Evolutionary conservation across 129 eudicot genomes (phyloP).

Genomic region (Kitagawia praeruptora): DNA sequence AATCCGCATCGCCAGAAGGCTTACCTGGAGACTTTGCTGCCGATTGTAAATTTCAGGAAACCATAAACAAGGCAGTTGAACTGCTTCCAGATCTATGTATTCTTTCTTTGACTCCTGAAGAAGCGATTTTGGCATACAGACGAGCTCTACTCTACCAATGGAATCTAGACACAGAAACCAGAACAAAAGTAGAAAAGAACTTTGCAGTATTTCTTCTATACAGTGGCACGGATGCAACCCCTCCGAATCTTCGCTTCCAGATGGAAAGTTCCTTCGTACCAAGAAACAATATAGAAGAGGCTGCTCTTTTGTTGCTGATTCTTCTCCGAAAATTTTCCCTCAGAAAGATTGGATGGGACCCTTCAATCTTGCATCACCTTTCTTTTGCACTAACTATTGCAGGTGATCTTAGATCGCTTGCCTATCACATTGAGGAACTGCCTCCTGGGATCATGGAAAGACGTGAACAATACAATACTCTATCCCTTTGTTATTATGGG

Average conservation of each 20-base stretch:
- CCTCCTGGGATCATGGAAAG: slow-evolving; percentile 54
- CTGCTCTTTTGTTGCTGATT: slow-evolving; percentile 68
- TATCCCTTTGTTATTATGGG: slow-evolving; percentile 66
- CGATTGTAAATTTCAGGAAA: slow-evolving; percentile 60
- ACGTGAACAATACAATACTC: slow-evolving; percentile 42
- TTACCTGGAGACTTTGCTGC: slow-evolving; percentile 46
- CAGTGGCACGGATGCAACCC: slow-evolving; percentile 76
- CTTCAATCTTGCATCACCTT: slow-evolving; percentile 66
- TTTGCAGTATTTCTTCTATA: slow-evolving; percentile 74
- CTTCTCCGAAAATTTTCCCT: slow-evolving; percentile 38
- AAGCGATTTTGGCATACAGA: slow-evolving; percentile 58
- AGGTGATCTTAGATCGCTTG: slow-evolving; percentile 44
- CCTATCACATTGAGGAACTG: slow-evolving; percentile 61
- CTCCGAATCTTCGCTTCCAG: slow-evolving; percentile 79
- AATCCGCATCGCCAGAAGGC: slow-evolving; percentile 73
- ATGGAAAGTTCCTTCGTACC: slow-evolving; percentile 72
- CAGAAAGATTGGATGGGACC: slow-evolving; percentile 69
- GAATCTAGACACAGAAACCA: slow-evolving; percentile 63
- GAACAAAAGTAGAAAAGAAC: slow-evolving; percentile 58
- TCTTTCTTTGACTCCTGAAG: slow-evolving; percentile 51
- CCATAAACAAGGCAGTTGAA: slow-evolving; percentile 62
- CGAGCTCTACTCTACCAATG: slow-evolving; percentile 70
- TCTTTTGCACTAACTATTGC: slow-evolving; percentile 57
- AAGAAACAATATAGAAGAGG: slow-evolving; percentile 86
- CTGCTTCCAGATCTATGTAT: slow-evolving; percentile 74